Evolutionary conservation across 805 yeast genomes (phyloP), one percentile per base, ranked within the genome.

Genomic region (Hanseniaspora guilliermondii): DNA sequence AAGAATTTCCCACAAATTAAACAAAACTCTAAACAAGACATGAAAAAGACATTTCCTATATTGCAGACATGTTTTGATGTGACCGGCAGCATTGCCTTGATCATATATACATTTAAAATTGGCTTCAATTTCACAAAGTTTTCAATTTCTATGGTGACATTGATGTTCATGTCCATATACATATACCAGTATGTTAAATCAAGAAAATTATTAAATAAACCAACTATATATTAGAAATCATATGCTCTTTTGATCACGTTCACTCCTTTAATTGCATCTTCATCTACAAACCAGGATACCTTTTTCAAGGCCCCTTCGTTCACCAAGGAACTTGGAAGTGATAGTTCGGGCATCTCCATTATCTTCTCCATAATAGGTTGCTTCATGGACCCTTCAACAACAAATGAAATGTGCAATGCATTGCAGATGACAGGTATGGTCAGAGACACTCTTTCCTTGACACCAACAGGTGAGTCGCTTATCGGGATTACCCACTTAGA

Each of bases 251-350:
- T 65, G 4, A 66, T 65, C 4, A 65, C 68, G 49, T 79, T 78
- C 49, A 85, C 85, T 64, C 87, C 96, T 47, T 80, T 77, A 62
- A 87, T 78, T 2, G 96, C 96, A 60, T 83, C 96, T 62, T 87
- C 86, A 67, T 91, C 98, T 36, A 91, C 97, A 72, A 91, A 91
- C 98, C 98, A 91, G 7, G 89, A 79, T 5, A 91, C 96, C 69
- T 85, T 83, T 16, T 97, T 97, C 1, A 95, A 96, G n/a, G 96
- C 95, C 32, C 86, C 85, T 69, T 88, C 97, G 65, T 89, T 89
- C 54, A 91, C 96, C 56, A 91, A 83, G 57, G 93, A 82, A 58
- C 93, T 85, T 37, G 98, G 98, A 57, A 91, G 76, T 1, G 96
- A 96, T 72, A 88, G 88, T 65, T 93, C 97, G 2, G 97, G 97